Base-by-base conservation (phyloP, 257 asterid genomes). In the Ocimum tenuiflorum region DNA sequence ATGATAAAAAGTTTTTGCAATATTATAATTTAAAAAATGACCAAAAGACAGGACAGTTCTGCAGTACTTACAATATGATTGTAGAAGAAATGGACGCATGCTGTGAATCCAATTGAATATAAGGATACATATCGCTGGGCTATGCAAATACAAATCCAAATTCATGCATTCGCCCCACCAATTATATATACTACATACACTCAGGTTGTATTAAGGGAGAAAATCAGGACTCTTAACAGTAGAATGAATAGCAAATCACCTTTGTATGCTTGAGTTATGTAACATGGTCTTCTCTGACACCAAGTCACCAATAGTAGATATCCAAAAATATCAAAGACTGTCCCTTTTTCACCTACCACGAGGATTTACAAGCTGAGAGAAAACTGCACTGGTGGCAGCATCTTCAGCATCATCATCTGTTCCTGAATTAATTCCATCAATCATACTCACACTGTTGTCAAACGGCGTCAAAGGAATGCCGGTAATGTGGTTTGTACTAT, bases 291-390 rank as follows among this genome's bases (percentile, higher is more conserved):
- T 42, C 72, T 35, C 38, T 33, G 52, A 51, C 14, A 46, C 73
- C 66, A 42, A 52, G 55, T 23, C 48, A 56, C 67, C 31, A 41
- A 76, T 64, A 63, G 17, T 8, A 14, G 18, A 14, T 57, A 55
- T 63, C 29, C 72, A 20, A 60, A 60, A 55, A 15, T 42, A 22
- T 15, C 38, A 3, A n/a, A 31, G 12, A 13, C 24, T 41, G 2
- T 15, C 35, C 6, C 15, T 61, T 24, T 47, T 69, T 81, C 85
- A 86, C 77, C 95, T 73, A 39, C 95, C 95, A 23, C 91, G 88
- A 49, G 95, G 95, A 71, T 86, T 86, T 54, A 86, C 95, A 12
- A 86, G 91, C 79, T 86, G 91, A 12, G 95, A 84, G 76, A 86
- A 86, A 76, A 86, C 95, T 1, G 91, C 91, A 24, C 85, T 82